Percentiles rank a stretch among this genome's conserved stretches.
Evolutionary conservation across 208 protist species (phyloP).

Genomic region (Angomonas ambiguus): DNA sequence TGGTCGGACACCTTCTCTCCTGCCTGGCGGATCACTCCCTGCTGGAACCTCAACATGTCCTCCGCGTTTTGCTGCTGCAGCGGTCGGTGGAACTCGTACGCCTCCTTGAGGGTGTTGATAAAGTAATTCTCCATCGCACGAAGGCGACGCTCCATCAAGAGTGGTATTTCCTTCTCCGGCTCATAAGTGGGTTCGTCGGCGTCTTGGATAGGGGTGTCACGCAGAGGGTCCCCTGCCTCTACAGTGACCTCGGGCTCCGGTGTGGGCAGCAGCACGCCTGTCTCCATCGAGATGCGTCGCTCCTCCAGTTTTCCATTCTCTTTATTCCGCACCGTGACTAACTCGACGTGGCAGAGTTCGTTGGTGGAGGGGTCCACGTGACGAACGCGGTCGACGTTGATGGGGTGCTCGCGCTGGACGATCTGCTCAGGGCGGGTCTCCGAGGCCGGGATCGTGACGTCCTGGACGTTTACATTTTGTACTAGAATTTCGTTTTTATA

Average conservation of each 20-base stretch:
- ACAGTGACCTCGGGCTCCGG: slow-evolving; percentile 43
- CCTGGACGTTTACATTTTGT: slow-evolving; percentile 86
- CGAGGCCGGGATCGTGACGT: slow-evolving; percentile 81
- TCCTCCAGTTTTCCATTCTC: slow-evolving; percentile 67
- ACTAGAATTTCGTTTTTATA: slow-evolving; percentile 90
- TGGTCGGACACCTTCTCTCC: slow-evolving; percentile 41
- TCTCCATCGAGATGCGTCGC: slow-evolving; percentile 68
- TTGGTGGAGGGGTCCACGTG: slow-evolving; percentile 85
- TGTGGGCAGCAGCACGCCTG: slow-evolving; percentile 75
- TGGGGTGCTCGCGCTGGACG: slow-evolving; percentile 84
- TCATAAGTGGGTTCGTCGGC: slow-evolving; percentile 78
- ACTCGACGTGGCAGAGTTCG: slow-evolving; percentile 54
- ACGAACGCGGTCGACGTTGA: slow-evolving; percentile 55
- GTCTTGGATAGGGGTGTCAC: slow-evolving; percentile 82
- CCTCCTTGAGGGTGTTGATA: slow-evolving; percentile 38
- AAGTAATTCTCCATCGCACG: slow-evolving; percentile 86
- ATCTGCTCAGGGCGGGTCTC: slow-evolving; percentile 82
- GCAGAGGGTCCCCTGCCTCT: slow-evolving; percentile 68
- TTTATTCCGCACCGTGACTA: slow-evolving; percentile 81
- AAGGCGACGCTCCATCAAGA: slow-evolving; percentile 67
- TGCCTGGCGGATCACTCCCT: slow-evolving; percentile 47
- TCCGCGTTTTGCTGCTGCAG: slow-evolving; percentile 49
- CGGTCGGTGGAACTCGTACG: slow-evolving; percentile 61
- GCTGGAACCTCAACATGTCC: slow-evolving; percentile 65
- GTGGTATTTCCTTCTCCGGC: slow-evolving; percentile 51